A percentile compares a stretch with the other conserved stretches of the same genome.
phyloP scores from a whole-genome alignment of 108 stramenopile genomes.

The Nitzschia putrida region DNA sequence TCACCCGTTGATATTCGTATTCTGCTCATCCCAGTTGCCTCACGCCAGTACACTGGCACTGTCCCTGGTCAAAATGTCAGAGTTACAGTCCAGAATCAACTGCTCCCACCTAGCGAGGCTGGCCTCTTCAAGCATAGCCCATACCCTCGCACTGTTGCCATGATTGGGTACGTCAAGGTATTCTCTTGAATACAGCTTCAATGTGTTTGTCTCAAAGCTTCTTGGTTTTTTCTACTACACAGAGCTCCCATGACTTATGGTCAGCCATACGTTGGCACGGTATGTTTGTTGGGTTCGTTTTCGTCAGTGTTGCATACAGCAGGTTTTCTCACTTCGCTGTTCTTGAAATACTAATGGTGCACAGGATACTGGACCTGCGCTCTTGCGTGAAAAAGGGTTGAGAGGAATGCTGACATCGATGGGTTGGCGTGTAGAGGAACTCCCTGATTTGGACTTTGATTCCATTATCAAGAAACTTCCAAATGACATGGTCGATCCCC shows the following conservation, averaged over 20 bases:
- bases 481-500: slow-evolving; percentile 7
- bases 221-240: not conserved
- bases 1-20: no score
- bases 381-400: slow-evolving; percentile 72
- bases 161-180: slow-evolving; percentile 39
- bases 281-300: slow-evolving; percentile 15
- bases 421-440: slow-evolving; percentile 87
- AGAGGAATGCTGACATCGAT: slow-evolving; percentile 62
- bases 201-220: not conserved
- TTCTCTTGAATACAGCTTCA: not conserved
- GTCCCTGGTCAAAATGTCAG: no score
- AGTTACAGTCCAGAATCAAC: no score
- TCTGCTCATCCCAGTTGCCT: no score
- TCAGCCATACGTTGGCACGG: slow-evolving; percentile 87
- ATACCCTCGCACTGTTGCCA: slow-evolving; percentile 43
- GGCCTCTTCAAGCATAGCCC: slow-evolving; percentile 40
- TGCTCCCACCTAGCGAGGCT: slow-evolving; percentile 3
- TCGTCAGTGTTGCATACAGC: no score
- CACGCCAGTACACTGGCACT: no score
- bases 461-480: not conserved
- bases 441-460: slow-evolving; percentile 75
- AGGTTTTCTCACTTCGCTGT: no score
- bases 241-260: slow-evolving; percentile 91
- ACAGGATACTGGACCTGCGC: slow-evolving; percentile 73
- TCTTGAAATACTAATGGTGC: no score